phyloP scores from a whole-genome alignment of 202 grass and related monocot genomes.

The Alloteropsis angusta region DNA sequence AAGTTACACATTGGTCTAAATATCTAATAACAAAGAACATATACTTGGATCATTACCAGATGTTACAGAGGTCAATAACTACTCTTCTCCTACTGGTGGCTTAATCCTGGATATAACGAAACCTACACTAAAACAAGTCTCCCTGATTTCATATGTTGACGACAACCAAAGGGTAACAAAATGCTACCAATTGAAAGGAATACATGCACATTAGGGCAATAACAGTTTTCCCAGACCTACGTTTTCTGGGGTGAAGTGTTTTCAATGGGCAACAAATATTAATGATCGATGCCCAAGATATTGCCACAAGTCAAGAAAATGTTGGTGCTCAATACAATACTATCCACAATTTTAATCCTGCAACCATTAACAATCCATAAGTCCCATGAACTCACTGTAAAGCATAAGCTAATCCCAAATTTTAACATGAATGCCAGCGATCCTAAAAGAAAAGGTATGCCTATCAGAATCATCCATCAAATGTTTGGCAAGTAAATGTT shows the following conservation, averaged over 20 bases:
- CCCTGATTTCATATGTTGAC: neutral
- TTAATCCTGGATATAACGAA: neutral
- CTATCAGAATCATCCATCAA: neutral
- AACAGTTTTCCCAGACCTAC: neutral
- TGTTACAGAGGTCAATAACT: neutral
- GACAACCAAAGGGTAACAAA: neutral
- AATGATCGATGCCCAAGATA: neutral
- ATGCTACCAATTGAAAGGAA: neutral
- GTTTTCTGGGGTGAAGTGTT: neutral
- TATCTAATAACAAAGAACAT: neutral
- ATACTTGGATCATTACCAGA: neutral
- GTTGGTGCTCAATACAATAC: neutral
- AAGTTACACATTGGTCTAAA: neutral
- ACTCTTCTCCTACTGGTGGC: neutral
- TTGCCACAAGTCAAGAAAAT: neutral
- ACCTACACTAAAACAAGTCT: neutral
- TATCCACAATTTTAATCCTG: neutral
- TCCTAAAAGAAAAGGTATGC: neutral
- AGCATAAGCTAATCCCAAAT: neutral
- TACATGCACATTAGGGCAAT: neutral
- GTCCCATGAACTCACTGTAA: neutral
- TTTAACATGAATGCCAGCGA: neutral
- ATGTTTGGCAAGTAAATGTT: no score
- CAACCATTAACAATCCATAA: neutral
- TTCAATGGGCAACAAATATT: neutral